Percentiles rank a stretch among this genome's conserved stretches.
phyloP scores from a whole-genome alignment of 139 green algal genomes.

The Axilococcus clingmanii region DNA sequence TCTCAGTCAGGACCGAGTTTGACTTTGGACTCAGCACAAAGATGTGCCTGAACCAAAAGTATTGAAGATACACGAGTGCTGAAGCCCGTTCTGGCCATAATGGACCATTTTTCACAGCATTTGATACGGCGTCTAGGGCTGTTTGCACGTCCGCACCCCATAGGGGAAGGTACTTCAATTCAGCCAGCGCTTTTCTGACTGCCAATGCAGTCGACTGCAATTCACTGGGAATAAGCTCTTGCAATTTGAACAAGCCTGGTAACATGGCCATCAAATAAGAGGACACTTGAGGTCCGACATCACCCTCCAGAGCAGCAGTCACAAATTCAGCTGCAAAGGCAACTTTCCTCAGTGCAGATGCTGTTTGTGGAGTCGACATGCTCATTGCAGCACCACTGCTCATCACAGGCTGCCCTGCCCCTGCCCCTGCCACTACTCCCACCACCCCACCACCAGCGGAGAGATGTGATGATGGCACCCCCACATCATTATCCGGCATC shows the following conservation, averaged over 20 bases:
- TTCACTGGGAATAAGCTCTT: conserved; percentile 58
- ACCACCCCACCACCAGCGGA: too few relatives aligned
- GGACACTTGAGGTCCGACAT: too few relatives aligned
- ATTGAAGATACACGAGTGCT: conserved; percentile 55
- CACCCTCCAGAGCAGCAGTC: too few relatives aligned
- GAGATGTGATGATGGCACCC: too few relatives aligned
- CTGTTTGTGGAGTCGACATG: too few relatives aligned
- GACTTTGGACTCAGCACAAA: conserved; percentile 44
- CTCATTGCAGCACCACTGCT: too few relatives aligned
- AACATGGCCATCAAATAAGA: conserved; percentile 48
- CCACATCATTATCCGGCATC: too few relatives aligned
- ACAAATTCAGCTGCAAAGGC: conserved; percentile 29
- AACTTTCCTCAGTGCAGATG: too few relatives aligned
- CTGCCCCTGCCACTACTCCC: too few relatives aligned
- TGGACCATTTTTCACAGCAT: conserved; percentile 6
- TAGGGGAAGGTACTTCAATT: conserved; percentile 61
- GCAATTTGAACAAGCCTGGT: conserved; percentile 43
- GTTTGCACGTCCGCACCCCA: conserved; percentile 16
- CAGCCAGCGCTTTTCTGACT: conserved; percentile 32
- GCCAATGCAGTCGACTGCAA: conserved; percentile 54
- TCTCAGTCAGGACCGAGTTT: conserved; percentile 7
- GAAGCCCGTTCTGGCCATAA: conserved; percentile 62
- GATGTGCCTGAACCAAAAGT: conserved; percentile 71
- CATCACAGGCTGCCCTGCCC: conserved; percentile 2
- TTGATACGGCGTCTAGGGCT: conserved; percentile 14